phyloP scores from a whole-genome alignment of 805 yeast species.

The Candida oleophila region DNA sequence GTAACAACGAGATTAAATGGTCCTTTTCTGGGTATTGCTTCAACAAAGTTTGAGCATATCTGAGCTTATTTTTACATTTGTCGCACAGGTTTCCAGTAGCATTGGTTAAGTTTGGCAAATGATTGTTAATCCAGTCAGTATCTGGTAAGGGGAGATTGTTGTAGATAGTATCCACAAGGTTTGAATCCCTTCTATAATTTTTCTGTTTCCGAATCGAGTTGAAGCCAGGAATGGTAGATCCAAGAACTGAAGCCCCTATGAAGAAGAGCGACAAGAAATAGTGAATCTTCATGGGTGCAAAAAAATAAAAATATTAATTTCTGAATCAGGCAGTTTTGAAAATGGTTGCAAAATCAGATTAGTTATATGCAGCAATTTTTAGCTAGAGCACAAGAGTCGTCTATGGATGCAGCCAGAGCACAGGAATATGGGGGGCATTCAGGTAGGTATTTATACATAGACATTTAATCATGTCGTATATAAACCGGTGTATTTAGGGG shows the following conservation, averaged over 20 bases:
- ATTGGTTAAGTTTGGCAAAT: slow-evolving; percentile 25
- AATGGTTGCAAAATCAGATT: not conserved
- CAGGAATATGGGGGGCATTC: no score
- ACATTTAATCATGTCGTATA: no score
- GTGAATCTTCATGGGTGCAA: not conserved
- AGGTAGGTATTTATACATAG: no score
- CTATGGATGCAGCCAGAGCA: no score
- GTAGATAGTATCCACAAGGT: slow-evolving; percentile 26
- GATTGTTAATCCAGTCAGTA: slow-evolving; percentile 26
- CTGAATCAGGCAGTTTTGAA: not conserved
- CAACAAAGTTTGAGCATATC: slow-evolving; percentile 26
- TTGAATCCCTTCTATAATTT: slow-evolving; percentile 16
- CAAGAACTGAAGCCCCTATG: not conserved
- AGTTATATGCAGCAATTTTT: not conserved
- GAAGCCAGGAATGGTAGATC: slow-evolving; percentile 23
- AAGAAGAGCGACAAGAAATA: not conserved
- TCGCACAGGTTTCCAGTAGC: slow-evolving; percentile 35
- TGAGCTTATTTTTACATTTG: slow-evolving; percentile 34
- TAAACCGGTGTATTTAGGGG: no score
- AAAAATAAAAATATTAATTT: not conserved
- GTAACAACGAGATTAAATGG: slow-evolving; percentile 34
- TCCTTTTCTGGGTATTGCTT: slow-evolving; percentile 28
- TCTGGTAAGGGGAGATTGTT: slow-evolving; percentile 22
- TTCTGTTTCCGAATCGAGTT: slow-evolving; percentile 21
- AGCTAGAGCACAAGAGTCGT: no score